A percentile compares a stretch with the other conserved stretches of the same genome.
phyloP scores from a whole-genome alignment of 2,329 filamentous ascomycete species.

The Coniochaeta sp. region DNA sequence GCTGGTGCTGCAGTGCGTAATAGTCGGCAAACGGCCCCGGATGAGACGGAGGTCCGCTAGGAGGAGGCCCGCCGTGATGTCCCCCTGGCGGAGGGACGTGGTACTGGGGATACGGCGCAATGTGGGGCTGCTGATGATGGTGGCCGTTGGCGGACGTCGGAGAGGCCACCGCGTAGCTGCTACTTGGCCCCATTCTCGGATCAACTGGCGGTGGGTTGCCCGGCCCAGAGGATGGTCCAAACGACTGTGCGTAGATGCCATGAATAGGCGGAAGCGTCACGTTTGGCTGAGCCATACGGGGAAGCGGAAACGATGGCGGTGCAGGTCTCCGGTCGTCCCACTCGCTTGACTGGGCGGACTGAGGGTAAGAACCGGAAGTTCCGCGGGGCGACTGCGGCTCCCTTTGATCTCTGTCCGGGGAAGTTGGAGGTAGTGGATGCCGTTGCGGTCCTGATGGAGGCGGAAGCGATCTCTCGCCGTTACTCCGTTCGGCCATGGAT shows the following conservation, averaged over 20 bases:
- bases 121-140: constrained; percentile 18
- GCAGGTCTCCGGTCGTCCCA: constrained; percentile 29
- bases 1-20: not conserved
- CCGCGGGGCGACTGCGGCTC: not conserved
- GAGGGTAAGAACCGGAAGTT: not conserved
- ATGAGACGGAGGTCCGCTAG: not conserved
- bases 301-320: constrained; percentile 7
- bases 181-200: not conserved
- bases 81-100: constrained; percentile 4
- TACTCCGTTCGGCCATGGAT: constrained; percentile 1
- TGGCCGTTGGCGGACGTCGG: not conserved
- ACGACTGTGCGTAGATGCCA: constrained; percentile 19
- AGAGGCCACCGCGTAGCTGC: not conserved
- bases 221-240: not conserved
- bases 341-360: constrained; percentile 22
- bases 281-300: constrained; percentile 31
- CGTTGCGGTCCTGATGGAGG: not conserved
- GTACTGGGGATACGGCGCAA: constrained; percentile 9
- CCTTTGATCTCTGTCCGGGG: not conserved
- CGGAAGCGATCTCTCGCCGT: not conserved
- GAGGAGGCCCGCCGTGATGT: not conserved
- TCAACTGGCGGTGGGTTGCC: not conserved
- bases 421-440: not conserved
- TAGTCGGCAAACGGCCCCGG: constrained; percentile 1
- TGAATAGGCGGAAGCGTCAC: constrained; percentile 44